These are phyloP conservation scores for Nevesoporus exiguus DNA, from an alignment of 768 basidiomycete genomes.

Conservation along the genomic window DNA sequence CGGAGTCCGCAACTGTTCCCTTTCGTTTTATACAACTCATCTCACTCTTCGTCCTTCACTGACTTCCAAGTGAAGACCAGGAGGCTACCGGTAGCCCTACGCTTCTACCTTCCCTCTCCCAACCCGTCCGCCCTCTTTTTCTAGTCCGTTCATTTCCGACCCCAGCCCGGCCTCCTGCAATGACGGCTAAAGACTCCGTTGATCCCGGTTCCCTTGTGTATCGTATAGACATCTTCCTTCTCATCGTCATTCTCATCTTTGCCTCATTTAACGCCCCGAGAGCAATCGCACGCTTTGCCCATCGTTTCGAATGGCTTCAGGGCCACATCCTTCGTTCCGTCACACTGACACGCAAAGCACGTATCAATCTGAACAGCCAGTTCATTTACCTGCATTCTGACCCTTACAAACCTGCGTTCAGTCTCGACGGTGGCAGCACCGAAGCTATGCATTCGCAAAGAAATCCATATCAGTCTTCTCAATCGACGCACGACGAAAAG, in stretches of 20 bases:
- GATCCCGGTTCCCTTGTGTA: constrained; percentile 24
- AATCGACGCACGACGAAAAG: constrained; percentile 11
- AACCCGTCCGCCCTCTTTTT: constrained; percentile 6
- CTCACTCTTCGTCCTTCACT: no score
- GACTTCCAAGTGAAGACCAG: no score
- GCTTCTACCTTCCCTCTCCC: neutral
- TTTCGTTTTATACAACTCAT: no score
- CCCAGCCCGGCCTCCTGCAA: neutral
- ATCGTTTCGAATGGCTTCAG: constrained; percentile 46
- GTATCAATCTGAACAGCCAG: constrained; percentile 12
- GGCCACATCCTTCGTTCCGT: constrained; percentile 44
- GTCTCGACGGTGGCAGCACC: constrained; percentile 16
- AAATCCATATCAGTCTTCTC: neutral
- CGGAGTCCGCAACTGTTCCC: neutral
- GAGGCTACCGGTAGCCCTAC: no score
- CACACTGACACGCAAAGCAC: constrained; percentile 2
- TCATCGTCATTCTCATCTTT: constrained; percentile 39
- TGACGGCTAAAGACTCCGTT: neutral
- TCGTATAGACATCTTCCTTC: constrained; percentile 45
- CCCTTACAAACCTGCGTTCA: constrained; percentile 5
- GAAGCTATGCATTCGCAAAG: constrained; percentile 11
- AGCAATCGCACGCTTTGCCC: constrained; percentile 47
- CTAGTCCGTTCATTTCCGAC: constrained; percentile 4
- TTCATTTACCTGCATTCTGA: constrained; percentile 17
- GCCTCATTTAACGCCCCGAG: constrained; percentile 47